Conservation (phyloP, 1,284 basidiomycete species). For the Mycena sp. region DNA sequence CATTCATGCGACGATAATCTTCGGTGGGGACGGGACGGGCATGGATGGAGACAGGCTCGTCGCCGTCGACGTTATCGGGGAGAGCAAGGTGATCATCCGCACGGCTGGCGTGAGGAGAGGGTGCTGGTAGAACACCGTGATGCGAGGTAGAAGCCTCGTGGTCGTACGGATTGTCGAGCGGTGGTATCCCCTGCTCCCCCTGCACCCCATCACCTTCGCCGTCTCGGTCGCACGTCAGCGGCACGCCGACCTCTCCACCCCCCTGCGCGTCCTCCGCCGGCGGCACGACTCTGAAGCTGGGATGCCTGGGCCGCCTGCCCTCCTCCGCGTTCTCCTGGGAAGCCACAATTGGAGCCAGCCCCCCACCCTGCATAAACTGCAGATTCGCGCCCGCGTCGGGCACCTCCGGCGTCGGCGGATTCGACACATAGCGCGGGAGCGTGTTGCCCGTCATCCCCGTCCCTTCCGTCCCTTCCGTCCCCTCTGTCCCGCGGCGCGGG, state of each 20-base stretch:
- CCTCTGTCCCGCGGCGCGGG: conserved; percentile 42
- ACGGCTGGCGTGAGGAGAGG: conserved; percentile 12
- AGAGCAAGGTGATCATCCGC: conserved; percentile 16
- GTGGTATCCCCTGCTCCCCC: conserved; percentile 8
- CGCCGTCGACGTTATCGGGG: not conserved
- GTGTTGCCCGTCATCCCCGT: conserved; percentile 48
- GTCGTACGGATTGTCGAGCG: conserved; percentile 21
- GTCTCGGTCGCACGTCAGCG: conserved; percentile 32
- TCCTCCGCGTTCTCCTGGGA: conserved; percentile 39
- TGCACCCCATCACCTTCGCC: conserved; percentile 29
- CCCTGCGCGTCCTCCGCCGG: conserved; percentile 39
- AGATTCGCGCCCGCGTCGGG: conserved; percentile 42
- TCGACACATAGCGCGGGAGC: conserved; percentile 49
- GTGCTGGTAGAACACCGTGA: not conserved
- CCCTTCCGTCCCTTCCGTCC: conserved; percentile 39
- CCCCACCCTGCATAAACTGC: conserved; percentile 29
- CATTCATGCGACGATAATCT: conserved; percentile 32
- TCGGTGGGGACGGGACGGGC: conserved; percentile 27
- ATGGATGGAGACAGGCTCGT: conserved; percentile 27
- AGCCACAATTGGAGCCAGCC: conserved; percentile 3
- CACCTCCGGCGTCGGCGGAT: conserved; percentile 46
- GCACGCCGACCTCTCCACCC: conserved; percentile 27
- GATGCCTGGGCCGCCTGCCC: conserved; percentile 33
- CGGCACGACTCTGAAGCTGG: conserved; percentile 46
- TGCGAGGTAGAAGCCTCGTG: not conserved